Evolutionary conservation across 2,329 filamentous ascomycete species (phyloP), one percentile per base, ranked within the genome.

Genomic region (Aspergillus aculeatinus): DNA sequence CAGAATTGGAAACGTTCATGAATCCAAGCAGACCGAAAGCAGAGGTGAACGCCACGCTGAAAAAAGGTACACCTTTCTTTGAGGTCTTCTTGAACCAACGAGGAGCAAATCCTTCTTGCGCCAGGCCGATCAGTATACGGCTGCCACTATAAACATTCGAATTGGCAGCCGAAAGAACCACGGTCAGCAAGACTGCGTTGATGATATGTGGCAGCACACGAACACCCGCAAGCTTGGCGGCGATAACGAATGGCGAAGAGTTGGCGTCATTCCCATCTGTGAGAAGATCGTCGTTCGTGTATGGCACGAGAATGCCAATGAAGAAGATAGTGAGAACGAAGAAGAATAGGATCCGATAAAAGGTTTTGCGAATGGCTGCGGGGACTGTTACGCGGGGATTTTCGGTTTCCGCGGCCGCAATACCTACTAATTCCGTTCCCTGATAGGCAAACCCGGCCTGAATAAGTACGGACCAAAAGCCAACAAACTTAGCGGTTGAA

Each of bases 381-480:
- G 90, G 90, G 54, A 94, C 88, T 16, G 85, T 87, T 76, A 87
- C 89, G 66, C 84, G 83, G 5, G 90, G 90, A 71, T 92, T 86
- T 51, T 84, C 83, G 7, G 88, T 89, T 77, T 94, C 90, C 61
- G 89, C 90, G 4, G 90, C 90, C n/a, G 88, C 89, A 51, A 94
- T 86, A 63, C 87, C 90, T 9, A 92, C 89, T 16, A 92, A 82
- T 76, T 93, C 90, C 2, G 89, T 86, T 48, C 90, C 90, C 73
- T 74, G 72, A 54, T 77, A 79, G 5, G 76, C 73, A 60, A 78
- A 79, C 5, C 70, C 74, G 4, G 77, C 76, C 53, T 76, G 71
- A 52, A 76, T 74, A 59, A 85, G 81, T 59, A 81, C 81, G 19
- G 74, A 74, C 75, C 77, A 88, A 65, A 86, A 86, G 9, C 84